These are phyloP conservation scores for Sporothrix luriei DNA, from an alignment of 2,329 filamentous ascomycete species.

Conservation along the genomic window DNA sequence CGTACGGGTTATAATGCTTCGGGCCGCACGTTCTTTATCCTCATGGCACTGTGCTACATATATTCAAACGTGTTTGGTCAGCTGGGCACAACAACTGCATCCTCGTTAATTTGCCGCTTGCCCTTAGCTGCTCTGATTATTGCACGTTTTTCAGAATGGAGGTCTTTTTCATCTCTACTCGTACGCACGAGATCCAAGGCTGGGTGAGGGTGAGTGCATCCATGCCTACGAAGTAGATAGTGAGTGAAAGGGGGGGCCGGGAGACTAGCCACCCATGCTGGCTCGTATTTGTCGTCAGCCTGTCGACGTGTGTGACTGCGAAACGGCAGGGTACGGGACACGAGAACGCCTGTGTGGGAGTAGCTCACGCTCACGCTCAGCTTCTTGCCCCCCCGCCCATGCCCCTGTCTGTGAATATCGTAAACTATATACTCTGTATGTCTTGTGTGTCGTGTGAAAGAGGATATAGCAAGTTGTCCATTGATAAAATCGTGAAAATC, in stretches of 20 bases:
- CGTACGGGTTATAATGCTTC: conserved; percentile 5
- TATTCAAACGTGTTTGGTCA: not conserved
- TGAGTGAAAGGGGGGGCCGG: not conserved
- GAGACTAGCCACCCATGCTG: conserved; percentile 14
- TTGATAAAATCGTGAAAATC: not conserved
- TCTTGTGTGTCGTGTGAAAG: not conserved
- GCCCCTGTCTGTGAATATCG: not conserved
- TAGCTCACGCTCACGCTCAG: not conserved
- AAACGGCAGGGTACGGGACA: conserved; percentile 16
- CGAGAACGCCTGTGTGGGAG: not conserved
- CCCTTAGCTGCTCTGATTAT: not conserved
- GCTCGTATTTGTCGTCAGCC: conserved; percentile 13
- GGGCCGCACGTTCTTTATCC: not conserved
- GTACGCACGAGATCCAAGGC: not conserved
- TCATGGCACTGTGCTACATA: too few relatives aligned
- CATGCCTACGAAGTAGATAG: not conserved
- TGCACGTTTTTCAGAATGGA: not conserved
- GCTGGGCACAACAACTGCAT: not conserved
- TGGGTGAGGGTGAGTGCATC: not conserved
- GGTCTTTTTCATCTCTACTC: not conserved
- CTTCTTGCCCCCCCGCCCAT: not conserved
- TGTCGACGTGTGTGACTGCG: conserved; percentile 10
- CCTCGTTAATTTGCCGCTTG: not conserved
- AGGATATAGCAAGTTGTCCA: not conserved
- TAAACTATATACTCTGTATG: not conserved